Percentiles rank a stretch among this genome's conserved stretches.
These are phyloP conservation scores for Leucosporidium yakuticum DNA, from an alignment of 768 basidiomycete genomes.

Conservation along the genomic window DNA sequence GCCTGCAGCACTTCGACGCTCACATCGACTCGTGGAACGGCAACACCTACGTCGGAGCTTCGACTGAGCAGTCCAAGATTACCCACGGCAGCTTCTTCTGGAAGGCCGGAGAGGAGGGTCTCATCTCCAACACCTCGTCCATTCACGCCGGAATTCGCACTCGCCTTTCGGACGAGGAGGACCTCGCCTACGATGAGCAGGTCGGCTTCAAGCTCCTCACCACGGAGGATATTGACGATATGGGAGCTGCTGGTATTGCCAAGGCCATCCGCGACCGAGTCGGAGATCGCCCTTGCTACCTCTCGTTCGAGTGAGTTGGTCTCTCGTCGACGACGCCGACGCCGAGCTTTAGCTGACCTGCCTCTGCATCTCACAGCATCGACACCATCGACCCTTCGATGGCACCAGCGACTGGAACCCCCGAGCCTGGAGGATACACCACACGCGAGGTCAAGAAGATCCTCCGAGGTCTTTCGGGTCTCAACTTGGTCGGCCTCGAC, in stretches of 20 bases:
- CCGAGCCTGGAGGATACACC: slow-evolving; percentile 79
- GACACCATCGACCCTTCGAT: slow-evolving; percentile 76
- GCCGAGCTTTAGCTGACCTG: background rate
- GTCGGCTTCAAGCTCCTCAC: slow-evolving; percentile 26
- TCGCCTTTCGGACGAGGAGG: slow-evolving; percentile 56
- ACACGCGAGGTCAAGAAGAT: slow-evolving; percentile 74
- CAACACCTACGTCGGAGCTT: slow-evolving; percentile 2
- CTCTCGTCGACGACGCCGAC: no score
- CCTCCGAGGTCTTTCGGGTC: slow-evolving; percentile 66
- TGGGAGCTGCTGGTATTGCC: slow-evolving; percentile 57
- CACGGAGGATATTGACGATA: slow-evolving; percentile 27
- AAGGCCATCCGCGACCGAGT: slow-evolving; percentile 64
- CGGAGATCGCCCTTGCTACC: slow-evolving; percentile 67
- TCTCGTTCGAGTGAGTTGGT: slow-evolving; percentile 44
- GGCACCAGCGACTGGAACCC: slow-evolving; percentile 73
- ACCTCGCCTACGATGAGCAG: slow-evolving; percentile 20
- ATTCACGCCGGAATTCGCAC: slow-evolving; percentile 83
- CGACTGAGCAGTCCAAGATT: slow-evolving; percentile 45
- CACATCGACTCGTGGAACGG: slow-evolving; percentile 12
- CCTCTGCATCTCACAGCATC: slow-evolving; percentile 49
- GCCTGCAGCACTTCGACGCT: slow-evolving; percentile 16
- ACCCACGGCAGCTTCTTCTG: slow-evolving; percentile 62
- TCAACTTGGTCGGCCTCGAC: slow-evolving; percentile 72
- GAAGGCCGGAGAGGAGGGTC: slow-evolving; percentile 67
- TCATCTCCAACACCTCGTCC: slow-evolving; percentile 60